phyloP scores from a whole-genome alignment of 345 rosid species.

The Brassica cretica region DNA sequence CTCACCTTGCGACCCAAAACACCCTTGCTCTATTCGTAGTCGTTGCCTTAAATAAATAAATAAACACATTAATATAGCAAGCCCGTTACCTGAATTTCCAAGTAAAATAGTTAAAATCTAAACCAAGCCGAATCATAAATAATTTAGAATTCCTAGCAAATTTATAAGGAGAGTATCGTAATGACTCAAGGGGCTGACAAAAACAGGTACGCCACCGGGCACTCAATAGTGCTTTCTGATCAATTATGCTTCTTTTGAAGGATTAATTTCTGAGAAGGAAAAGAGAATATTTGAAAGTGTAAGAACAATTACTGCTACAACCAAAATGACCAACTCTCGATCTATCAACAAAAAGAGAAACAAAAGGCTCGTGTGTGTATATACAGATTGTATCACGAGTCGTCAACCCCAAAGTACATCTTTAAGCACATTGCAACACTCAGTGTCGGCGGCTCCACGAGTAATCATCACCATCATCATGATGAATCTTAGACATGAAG shows the following conservation, averaged over 20 bases:
- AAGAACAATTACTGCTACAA: not conserved
- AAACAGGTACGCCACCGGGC: not conserved
- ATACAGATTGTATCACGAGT: slow-evolving; percentile 1
- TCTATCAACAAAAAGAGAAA: slow-evolving; percentile 4
- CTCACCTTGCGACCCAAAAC: not conserved
- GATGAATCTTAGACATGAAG: slow-evolving; percentile 52
- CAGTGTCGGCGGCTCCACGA: slow-evolving; percentile 23
- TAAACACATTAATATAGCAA: not conserved
- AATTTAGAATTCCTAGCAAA: not conserved
- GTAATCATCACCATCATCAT: slow-evolving; percentile 22
- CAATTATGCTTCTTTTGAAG: not conserved
- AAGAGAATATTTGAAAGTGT: not conserved
- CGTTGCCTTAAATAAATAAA: not conserved
- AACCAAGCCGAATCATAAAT: not conserved
- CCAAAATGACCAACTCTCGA: slow-evolving; percentile 5
- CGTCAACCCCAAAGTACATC: not conserved
- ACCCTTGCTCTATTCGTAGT: not conserved
- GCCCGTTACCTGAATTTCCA: not conserved
- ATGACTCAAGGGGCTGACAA: slow-evolving; percentile 22
- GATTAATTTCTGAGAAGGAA: not conserved
- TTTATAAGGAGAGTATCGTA: slow-evolving; percentile 47
- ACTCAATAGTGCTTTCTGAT: slow-evolving; percentile 5
- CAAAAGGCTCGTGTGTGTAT: slow-evolving; percentile 6
- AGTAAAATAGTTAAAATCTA: no score
- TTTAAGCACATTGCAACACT: slow-evolving; percentile 12